Evolutionary conservation across 2,329 filamentous ascomycete species (phyloP).

Genomic region (Zasmidium cellare): DNA sequence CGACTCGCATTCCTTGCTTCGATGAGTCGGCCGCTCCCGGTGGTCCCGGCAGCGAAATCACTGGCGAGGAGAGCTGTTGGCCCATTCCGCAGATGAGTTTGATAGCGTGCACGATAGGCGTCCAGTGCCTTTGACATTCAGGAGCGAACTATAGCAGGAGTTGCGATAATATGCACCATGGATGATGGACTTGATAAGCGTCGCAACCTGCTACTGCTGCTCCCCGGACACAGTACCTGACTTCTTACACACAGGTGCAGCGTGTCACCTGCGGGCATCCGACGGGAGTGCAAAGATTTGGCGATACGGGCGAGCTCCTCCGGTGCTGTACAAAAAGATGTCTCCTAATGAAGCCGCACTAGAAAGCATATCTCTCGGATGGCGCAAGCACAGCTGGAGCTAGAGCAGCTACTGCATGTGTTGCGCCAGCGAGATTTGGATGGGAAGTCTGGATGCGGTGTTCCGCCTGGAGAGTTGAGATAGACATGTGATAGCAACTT

Average conservation of each 20-base stretch:
- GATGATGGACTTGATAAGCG: neutral
- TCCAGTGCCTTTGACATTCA: neutral
- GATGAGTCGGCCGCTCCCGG: neutral
- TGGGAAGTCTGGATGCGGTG: neutral
- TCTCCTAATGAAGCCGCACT: neutral
- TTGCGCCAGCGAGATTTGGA: neutral
- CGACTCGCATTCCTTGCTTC: neutral
- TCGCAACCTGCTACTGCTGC: neutral
- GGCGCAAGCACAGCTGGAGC: neutral
- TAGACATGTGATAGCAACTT: no score
- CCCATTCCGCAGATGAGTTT: conserved; percentile 2
- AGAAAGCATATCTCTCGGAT: neutral
- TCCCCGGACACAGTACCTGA: neutral
- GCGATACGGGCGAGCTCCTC: neutral
- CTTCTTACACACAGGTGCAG: neutral
- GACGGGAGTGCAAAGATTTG: neutral
- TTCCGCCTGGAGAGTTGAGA: neutral
- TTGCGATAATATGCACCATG: neutral
- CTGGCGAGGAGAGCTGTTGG: neutral
- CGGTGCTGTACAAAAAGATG: neutral
- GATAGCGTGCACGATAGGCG: neutral
- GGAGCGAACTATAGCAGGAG: neutral
- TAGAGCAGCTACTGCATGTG: neutral
- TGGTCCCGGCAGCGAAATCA: neutral
- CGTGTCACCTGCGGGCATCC: neutral